A percentile compares a stretch with the other conserved stretches of the same genome.
Conservation (phyloP, 495 filamentous ascomycete species). For the Aspergillus ostianus region DNA sequence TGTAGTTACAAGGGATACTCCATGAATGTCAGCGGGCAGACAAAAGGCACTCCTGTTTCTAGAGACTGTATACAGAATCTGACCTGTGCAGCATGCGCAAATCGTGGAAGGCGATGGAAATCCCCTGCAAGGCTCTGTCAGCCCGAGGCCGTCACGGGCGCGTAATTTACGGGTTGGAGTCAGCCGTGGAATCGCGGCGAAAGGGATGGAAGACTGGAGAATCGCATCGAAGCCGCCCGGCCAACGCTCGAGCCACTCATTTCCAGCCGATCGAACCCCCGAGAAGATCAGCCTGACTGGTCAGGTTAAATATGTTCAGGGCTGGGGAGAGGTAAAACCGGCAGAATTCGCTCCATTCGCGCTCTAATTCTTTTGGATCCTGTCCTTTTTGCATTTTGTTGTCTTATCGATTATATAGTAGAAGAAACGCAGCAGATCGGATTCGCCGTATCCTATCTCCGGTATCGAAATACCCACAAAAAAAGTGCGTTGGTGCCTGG, state of each 20-base stretch:
- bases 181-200: conserved; percentile 25
- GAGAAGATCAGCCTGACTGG: conserved; percentile 11
- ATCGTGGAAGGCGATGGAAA: not conserved
- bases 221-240: conserved; percentile 29
- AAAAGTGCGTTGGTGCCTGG: conserved; percentile 19
- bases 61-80: too few species aligned
- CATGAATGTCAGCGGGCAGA: too few species aligned
- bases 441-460: too few species aligned
- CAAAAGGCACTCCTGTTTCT: too few species aligned
- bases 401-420: too few species aligned
- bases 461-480: not conserved
- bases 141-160: not conserved
- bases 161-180: not conserved
- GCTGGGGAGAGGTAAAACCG: not conserved
- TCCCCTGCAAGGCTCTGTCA: not conserved
- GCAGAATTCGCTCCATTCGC: not conserved
- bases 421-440: too few species aligned
- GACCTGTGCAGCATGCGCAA: too few species aligned
- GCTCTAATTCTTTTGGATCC: too few species aligned
- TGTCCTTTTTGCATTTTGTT: too few species aligned
- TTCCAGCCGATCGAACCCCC: conserved; percentile 22
- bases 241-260: conserved; percentile 34
- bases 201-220: conserved; percentile 37
- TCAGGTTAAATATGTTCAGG: not conserved
- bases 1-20: too few species aligned